Conservation (phyloP, 345 rosid species). For the Hypericum androsaemum region DNA sequence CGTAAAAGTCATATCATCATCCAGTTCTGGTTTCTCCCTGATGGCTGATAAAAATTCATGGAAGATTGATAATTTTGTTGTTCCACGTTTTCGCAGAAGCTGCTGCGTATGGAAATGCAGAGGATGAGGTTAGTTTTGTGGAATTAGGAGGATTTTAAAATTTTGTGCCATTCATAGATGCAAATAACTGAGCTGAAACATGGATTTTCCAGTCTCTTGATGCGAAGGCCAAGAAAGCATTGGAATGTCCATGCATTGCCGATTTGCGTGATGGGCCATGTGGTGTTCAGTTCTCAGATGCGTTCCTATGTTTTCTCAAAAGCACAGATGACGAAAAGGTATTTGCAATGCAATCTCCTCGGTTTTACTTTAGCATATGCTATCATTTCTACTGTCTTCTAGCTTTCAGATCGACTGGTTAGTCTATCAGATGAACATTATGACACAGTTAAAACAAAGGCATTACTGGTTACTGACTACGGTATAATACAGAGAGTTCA, state of each 20-base stretch:
- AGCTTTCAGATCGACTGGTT: no score
- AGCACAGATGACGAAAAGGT: slow-evolving; percentile 85
- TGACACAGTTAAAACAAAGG: no score
- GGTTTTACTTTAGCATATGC: no score
- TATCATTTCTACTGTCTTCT: no score
- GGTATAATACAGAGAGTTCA: no score
- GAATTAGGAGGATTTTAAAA: no score
- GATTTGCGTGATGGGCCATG: slow-evolving; percentile 68
- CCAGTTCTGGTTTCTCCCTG: no score
- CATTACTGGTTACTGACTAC: no score
- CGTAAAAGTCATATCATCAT: no score
- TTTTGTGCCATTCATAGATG: neutral
- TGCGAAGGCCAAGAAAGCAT: slow-evolving; percentile 65
- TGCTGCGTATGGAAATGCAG: slow-evolving; percentile 1
- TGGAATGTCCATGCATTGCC: slow-evolving; percentile 86
- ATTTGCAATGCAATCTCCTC: neutral
- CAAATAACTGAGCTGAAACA: slow-evolving; percentile 7
- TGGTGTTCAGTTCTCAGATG: slow-evolving; percentile 68
- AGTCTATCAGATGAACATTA: no score
- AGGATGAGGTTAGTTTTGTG: neutral
- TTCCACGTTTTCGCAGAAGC: neutral
- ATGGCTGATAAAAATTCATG: no score
- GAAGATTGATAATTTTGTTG: no score
- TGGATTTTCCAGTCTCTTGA: slow-evolving; percentile 52
- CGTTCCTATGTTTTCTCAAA: slow-evolving; percentile 78